phyloP scores from a whole-genome alignment of 2,329 filamentous ascomycete genomes.

The Fusarium armeniacum region DNA sequence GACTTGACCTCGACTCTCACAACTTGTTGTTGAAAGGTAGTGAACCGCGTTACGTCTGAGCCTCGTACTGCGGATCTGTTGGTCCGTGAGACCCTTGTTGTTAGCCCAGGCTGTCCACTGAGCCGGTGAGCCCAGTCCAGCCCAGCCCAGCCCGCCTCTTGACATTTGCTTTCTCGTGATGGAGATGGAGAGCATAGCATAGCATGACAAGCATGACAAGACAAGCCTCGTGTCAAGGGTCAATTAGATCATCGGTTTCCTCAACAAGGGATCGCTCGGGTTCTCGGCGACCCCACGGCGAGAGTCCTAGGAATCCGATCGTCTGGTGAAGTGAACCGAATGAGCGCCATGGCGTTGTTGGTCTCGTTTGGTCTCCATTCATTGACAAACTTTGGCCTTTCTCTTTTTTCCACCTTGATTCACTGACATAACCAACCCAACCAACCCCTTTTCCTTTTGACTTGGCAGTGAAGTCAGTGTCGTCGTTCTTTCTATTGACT shows the following conservation, averaged over 20 bases:
- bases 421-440: slow-evolving; percentile 31
- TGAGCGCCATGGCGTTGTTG: slow-evolving; percentile 34
- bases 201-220: slow-evolving; percentile 27
- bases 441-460: slow-evolving; percentile 34
- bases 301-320: slow-evolving; percentile 35
- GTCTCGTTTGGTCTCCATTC: slow-evolving; percentile 13
- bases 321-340: slow-evolving; percentile 35
- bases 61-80: slow-evolving; percentile 35
- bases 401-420: slow-evolving; percentile 15
- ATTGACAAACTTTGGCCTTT: slow-evolving; percentile 37
- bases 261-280: slow-evolving; percentile 38
- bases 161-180: slow-evolving; percentile 26
- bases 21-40: slow-evolving; percentile 28
- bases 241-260: slow-evolving; percentile 29
- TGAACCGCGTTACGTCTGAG: slow-evolving; percentile 42
- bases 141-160: slow-evolving; percentile 38
- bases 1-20: slow-evolving; percentile 35
- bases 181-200: slow-evolving; percentile 12
- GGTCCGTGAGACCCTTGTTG: slow-evolving; percentile 38
- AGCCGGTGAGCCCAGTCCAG: slow-evolving; percentile 26
- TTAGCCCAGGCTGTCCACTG: slow-evolving; percentile 35
- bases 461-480: slow-evolving; percentile 10
- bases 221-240: slow-evolving; percentile 29
- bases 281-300: slow-evolving; percentile 41
- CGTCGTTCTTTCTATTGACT: slow-evolving; percentile 23